These are phyloP conservation scores for Orbilia brochopaga DNA, from an alignment of 2,329 filamentous ascomycete species.

Conservation along the genomic window DNA sequence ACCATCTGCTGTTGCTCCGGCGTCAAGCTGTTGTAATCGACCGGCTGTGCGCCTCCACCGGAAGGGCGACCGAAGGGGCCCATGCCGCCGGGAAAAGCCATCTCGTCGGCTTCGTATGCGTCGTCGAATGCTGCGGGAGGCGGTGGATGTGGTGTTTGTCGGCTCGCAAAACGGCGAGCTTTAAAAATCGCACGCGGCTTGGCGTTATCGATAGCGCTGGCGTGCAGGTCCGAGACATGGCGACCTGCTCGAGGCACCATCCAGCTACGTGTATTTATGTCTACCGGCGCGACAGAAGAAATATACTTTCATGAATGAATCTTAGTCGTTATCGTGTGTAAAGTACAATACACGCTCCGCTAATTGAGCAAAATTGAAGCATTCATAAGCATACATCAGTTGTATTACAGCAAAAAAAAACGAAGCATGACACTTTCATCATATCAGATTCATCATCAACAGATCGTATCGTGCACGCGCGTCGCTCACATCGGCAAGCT, in stretches of 20 bases:
- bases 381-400: no score
- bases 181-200: no score
- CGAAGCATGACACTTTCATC: not conserved
- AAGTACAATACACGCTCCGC: not conserved
- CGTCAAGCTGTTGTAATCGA: constrained; percentile 53
- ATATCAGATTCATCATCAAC: not conserved
- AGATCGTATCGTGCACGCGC: not conserved
- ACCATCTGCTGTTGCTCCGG: constrained; percentile 56
- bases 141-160: not conserved
- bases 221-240: no score
- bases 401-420: not conserved
- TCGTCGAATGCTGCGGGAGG: not conserved
- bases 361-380: not conserved
- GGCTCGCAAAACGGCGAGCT: not conserved
- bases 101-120: not conserved
- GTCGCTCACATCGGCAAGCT: constrained; percentile 35
- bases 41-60: constrained; percentile 8
- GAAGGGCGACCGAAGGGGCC: constrained; percentile 27
- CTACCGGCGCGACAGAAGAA: no score
- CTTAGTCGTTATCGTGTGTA: not conserved
- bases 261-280: no score
- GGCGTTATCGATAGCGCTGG: no score
- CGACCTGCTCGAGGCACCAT: no score
- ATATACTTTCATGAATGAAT: not conserved
- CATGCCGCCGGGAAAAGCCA: constrained; percentile 43